Conservation (phyloP, 352 stramenopile genomes). For the Achlya hypogyna region DNA sequence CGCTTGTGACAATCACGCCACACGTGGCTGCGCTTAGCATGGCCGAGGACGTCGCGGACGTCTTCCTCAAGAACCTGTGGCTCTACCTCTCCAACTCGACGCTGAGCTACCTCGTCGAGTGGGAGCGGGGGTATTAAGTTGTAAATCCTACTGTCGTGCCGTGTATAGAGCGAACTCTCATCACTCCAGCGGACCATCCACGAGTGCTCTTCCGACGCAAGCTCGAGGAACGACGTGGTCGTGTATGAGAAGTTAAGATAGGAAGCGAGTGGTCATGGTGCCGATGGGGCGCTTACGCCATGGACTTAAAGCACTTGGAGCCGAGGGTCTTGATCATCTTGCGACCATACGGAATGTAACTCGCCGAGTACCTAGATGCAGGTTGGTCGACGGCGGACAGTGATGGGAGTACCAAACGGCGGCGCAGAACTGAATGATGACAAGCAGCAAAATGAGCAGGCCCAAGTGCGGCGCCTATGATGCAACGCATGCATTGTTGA, state of each 20-base stretch:
- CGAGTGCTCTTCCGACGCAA: no score
- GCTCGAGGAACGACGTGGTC: no score
- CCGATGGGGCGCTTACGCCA: not conserved
- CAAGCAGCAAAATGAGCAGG: slow-evolving; percentile 65
- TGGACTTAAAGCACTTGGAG: not conserved
- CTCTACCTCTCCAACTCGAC: not conserved
- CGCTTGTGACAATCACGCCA: slow-evolving; percentile 59
- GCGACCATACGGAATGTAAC: slow-evolving; percentile 75
- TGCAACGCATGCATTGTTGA: not conserved
- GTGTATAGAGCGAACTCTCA: no score
- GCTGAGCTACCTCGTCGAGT: slow-evolving; percentile 1
- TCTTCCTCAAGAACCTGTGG: slow-evolving; percentile 33
- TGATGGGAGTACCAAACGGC: slow-evolving; percentile 45
- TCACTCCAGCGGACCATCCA: no score
- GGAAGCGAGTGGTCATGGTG: no score
- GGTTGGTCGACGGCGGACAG: not conserved
- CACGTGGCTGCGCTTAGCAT: slow-evolving; percentile 76
- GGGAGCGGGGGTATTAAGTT: not conserved
- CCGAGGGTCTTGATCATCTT: slow-evolving; percentile 47
- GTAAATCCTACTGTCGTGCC: not conserved
- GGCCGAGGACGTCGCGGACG: slow-evolving; percentile 54
- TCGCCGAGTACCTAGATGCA: slow-evolving; percentile 57
- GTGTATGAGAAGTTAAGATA: no score
- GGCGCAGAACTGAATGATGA: slow-evolving; percentile 63
- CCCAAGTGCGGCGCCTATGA: slow-evolving; percentile 49